These are phyloP conservation scores for Guadua angustifolia DNA, from an alignment of 176 grass and related monocot genomes.

Conservation along the genomic window DNA sequence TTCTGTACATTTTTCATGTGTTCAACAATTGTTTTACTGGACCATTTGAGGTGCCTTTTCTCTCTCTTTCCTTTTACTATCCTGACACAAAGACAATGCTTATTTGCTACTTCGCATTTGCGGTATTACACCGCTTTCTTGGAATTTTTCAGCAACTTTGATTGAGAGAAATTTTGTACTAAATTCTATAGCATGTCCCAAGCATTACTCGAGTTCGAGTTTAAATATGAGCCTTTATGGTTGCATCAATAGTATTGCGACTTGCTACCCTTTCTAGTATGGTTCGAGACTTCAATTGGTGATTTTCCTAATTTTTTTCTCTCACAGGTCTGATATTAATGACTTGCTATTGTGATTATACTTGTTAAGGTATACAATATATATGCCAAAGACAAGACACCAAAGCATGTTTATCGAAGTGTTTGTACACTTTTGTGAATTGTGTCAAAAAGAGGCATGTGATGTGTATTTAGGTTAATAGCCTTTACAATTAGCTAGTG, in stretches of 20 bases:
- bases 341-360: slow-evolving; percentile 15
- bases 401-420: background rate
- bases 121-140: slow-evolving; percentile 93
- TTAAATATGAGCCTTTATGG: background rate
- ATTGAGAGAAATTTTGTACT: slow-evolving; percentile 93
- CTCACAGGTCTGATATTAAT: slow-evolving; percentile 17
- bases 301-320: background rate
- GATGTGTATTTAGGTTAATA: slow-evolving; percentile 15
- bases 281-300: slow-evolving; percentile 9
- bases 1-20: slow-evolving; percentile 98
- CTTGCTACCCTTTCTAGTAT: background rate
- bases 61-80: slow-evolving; percentile 36
- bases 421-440: slow-evolving; percentile 4
- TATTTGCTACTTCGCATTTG: slow-evolving; percentile 43
- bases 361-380: background rate
- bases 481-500: background rate
- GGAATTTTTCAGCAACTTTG: slow-evolving; percentile 96
- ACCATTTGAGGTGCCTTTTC: slow-evolving; percentile 79
- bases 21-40: slow-evolving; percentile 88
- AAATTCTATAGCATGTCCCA: slow-evolving; percentile 27
- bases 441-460: slow-evolving; percentile 8
- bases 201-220: background rate
- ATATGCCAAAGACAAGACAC: background rate
- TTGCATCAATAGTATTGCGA: slow-evolving; percentile 29
- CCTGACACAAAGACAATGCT: slow-evolving; percentile 28